A percentile compares a stretch with the other conserved stretches of the same genome.
Conservation (phyloP, 495 filamentous ascomycete genomes). For the Lentithecium fluviatile region DNA sequence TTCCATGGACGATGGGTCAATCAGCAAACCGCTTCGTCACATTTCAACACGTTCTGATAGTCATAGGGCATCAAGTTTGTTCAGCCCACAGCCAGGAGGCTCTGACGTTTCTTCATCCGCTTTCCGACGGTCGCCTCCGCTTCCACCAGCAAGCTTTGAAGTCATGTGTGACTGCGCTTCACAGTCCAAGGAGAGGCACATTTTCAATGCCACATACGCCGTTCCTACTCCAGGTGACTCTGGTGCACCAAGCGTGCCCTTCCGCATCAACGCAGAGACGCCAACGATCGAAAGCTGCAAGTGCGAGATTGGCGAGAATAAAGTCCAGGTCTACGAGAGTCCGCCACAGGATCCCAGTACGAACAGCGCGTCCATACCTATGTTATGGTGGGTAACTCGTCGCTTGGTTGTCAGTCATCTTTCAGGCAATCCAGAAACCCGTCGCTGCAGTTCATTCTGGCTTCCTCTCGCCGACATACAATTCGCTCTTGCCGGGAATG, state of each 20-base stretch:
- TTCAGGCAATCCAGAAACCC: slow-evolving; percentile 4
- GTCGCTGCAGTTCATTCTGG: slow-evolving; percentile 21
- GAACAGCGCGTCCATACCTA: neutral
- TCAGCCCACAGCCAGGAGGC: neutral
- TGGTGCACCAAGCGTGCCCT: neutral
- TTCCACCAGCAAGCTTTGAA: slow-evolving; percentile 9
- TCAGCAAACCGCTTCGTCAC: neutral
- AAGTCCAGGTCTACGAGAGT: slow-evolving; percentile 21
- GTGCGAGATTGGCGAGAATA: slow-evolving; percentile 10
- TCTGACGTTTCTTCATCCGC: neutral
- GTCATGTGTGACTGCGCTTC: slow-evolving; percentile 12
- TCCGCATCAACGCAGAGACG: neutral
- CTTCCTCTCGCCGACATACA: slow-evolving; percentile 24
- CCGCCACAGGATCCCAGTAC: slow-evolving; percentile 5
- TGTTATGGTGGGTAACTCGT: slow-evolving; percentile 24
- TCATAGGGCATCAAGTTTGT: neutral
- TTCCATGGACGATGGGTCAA: neutral
- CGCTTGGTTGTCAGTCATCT: slow-evolving; percentile 19
- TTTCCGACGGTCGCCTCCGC: slow-evolving; percentile 1
- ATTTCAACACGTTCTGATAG: slow-evolving; percentile 4
- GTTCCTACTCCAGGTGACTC: neutral
- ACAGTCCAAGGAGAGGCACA: slow-evolving; percentile 13
- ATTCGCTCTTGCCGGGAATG: neutral
- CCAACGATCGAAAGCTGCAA: neutral
- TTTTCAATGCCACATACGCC: slow-evolving; percentile 7